These are phyloP conservation scores for Pyricularia pennisetigena DNA, from an alignment of 2,329 filamentous ascomycete species.

Conservation along the genomic window DNA sequence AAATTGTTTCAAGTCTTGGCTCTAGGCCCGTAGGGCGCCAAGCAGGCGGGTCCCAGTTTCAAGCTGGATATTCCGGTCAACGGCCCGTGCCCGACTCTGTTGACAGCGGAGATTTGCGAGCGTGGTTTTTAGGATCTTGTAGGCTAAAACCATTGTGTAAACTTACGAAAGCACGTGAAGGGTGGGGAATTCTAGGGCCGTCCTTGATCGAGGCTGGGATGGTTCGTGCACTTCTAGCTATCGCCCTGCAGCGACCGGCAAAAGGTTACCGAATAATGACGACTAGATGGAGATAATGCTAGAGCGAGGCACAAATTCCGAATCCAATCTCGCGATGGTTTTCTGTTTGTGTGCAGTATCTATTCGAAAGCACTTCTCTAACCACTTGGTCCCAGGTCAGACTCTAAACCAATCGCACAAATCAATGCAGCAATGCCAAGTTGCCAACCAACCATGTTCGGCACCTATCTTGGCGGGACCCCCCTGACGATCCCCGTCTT, in stretches of 20 bases:
- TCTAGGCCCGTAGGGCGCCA: not conserved
- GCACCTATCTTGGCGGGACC: not conserved
- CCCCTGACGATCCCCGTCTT: not conserved
- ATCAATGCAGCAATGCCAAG: too few species aligned
- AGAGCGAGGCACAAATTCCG: not conserved
- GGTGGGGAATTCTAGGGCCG: not conserved
- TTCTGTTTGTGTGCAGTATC: not conserved
- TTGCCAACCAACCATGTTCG: too few species aligned
- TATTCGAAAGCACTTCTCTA: not conserved
- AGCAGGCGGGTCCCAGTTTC: not conserved
- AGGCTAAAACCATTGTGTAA: not conserved
- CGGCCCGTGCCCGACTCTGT: not conserved
- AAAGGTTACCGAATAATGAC: not conserved
- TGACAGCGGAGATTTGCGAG: not conserved
- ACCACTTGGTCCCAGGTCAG: not conserved
- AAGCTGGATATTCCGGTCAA: not conserved
- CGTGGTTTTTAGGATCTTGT: not conserved
- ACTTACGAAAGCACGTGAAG: not conserved
- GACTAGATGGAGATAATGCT: not conserved
- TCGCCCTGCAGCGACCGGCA: not conserved
- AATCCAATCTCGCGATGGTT: not conserved
- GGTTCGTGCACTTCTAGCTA: not conserved
- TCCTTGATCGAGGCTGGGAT: not conserved
- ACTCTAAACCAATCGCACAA: too few species aligned
- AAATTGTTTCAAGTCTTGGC: not conserved